phyloP scores from a whole-genome alignment of 202 grass and related monocot species.

The Dendrocalamus latiflorus region DNA sequence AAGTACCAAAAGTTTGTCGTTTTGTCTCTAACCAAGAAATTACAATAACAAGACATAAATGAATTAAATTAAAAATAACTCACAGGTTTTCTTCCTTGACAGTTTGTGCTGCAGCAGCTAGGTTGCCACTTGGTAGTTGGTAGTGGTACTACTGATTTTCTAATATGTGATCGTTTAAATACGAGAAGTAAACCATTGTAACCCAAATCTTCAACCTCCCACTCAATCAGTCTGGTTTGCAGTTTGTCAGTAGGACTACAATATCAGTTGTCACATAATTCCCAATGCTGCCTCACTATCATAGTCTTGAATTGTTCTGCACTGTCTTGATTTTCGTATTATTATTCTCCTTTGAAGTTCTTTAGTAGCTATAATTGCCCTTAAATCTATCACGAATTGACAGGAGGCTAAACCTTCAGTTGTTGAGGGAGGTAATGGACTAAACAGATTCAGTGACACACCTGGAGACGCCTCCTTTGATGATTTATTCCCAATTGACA shows the following conservation, averaged over 20 bases:
- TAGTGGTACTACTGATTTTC: neutral
- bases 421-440: constrained; percentile 37
- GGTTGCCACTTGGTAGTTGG: neutral
- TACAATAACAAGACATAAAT: neutral
- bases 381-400: neutral
- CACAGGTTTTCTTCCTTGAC: neutral
- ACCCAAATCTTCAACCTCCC: neutral
- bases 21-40: neutral
- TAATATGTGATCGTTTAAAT: neutral
- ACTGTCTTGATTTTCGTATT: neutral
- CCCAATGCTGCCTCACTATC: neutral
- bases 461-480: constrained; percentile 84
- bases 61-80: neutral
- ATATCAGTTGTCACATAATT: neutral
- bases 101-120: neutral
- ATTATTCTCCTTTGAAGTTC: neutral
- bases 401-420: constrained; percentile 57
- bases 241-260: neutral
- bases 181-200: neutral
- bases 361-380: constrained; percentile 14
- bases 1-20: neutral
- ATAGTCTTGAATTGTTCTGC: neutral
- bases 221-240: neutral
- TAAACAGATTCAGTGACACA: constrained; percentile 89
- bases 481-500: too few relatives aligned